Percentiles rank a stretch among this genome's conserved stretches.
Evolutionary conservation across 768 basidiomycete species (phyloP).

Genomic region (Naematelia aurantialba): DNA sequence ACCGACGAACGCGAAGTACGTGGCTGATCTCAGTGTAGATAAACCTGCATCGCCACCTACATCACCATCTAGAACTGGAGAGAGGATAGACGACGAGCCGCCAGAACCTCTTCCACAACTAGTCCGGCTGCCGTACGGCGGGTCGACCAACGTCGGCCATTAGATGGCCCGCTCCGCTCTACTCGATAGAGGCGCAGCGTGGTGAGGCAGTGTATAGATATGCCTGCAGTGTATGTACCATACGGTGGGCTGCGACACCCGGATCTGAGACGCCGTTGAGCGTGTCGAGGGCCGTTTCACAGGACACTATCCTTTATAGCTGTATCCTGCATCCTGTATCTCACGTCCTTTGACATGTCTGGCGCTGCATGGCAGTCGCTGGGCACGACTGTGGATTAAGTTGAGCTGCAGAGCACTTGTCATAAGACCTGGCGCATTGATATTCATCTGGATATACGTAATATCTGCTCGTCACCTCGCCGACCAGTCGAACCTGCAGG

Average conservation of each 20-base stretch:
- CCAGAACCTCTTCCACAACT: conserved; percentile 37
- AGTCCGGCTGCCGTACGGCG: conserved; percentile 38
- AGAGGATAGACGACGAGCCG: conserved; percentile 24
- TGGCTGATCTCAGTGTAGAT: conserved; percentile 12
- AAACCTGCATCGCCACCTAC: conserved; percentile 13
- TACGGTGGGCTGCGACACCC: too few relatives aligned
- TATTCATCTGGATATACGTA: too few relatives aligned
- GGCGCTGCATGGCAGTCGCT: too few relatives aligned
- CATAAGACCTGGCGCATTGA: too few relatives aligned
- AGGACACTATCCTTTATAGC: neutral
- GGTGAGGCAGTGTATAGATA: neutral
- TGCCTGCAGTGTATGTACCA: too few relatives aligned
- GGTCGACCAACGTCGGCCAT: conserved; percentile 10
- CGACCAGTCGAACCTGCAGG: too few relatives aligned
- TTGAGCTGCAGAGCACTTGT: too few relatives aligned
- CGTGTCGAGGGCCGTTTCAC: too few relatives aligned
- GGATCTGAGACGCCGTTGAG: too few relatives aligned
- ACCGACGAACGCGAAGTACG: too few relatives aligned
- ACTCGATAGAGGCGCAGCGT: neutral
- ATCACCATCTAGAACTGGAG: conserved; percentile 2
- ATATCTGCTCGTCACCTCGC: too few relatives aligned
- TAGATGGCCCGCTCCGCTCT: neutral
- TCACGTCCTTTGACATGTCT: neutral
- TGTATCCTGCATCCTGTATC: neutral
- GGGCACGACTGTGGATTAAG: too few relatives aligned